Conservation (phyloP, 345 rosid genomes). For the Nasturtium officinale region DNA sequence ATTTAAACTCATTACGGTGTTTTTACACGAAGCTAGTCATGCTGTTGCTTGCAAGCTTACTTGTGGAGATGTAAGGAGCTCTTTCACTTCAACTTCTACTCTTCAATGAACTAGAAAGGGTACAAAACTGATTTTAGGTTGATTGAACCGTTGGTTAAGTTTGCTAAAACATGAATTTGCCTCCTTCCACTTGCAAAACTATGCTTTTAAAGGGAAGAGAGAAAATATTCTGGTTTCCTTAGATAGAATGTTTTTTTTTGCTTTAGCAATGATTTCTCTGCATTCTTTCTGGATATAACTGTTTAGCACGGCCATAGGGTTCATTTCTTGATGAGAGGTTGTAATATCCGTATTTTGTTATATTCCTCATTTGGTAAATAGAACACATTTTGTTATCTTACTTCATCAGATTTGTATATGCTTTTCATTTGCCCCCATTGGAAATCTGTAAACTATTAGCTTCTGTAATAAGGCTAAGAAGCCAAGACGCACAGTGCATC, state of each 20-base stretch:
- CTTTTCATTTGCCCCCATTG: background rate
- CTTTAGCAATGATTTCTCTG: background rate
- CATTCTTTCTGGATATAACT: constrained; percentile 2
- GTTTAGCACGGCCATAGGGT: background rate
- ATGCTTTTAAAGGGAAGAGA: background rate
- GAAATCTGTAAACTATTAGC: background rate
- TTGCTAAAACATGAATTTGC: constrained; percentile 1
- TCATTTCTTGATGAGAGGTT: background rate
- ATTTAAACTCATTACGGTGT: constrained; percentile 94
- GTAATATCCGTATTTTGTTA: background rate
- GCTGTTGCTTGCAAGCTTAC: constrained; percentile 98
- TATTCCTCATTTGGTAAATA: background rate
- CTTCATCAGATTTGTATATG: background rate
- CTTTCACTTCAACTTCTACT: constrained; percentile 19
- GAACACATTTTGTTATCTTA: background rate
- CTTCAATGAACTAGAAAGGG: constrained; percentile 13
- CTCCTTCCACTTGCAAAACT: background rate
- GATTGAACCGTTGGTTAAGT: background rate
- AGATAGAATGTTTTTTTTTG: background rate
- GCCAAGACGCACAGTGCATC: background rate
- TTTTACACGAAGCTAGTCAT: constrained; percentile 96
- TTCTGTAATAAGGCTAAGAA: background rate
- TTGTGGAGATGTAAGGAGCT: constrained; percentile 82
- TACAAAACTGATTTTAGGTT: constrained; percentile 1
- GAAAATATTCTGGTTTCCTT: background rate